These are phyloP conservation scores for Talaromyces trachyspermus DNA, from an alignment of 495 filamentous ascomycete genomes.

Conservation along the genomic window DNA sequence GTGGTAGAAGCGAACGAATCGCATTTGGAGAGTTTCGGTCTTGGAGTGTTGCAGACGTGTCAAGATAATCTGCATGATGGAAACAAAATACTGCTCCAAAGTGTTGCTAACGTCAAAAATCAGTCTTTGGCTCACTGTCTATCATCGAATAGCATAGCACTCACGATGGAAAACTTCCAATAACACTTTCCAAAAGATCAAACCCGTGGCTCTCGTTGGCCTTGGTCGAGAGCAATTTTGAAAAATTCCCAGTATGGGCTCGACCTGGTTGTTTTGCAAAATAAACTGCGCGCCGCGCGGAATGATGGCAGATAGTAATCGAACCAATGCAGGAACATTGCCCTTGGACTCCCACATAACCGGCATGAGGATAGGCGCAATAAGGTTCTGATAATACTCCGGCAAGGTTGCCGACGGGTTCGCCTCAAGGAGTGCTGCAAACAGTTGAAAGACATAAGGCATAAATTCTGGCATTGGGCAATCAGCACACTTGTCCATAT, in stretches of 20 bases:
- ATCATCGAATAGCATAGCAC: conserved; percentile 20
- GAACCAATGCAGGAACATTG: conserved; percentile 84
- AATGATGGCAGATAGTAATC: conserved; percentile 77
- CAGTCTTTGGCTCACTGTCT: conserved; percentile 14
- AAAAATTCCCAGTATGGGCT: conserved; percentile 82
- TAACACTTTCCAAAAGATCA: conserved; percentile 76
- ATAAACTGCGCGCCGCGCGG: conserved; percentile 66
- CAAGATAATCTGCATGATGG: conserved; percentile 75
- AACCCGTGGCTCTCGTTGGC: conserved; percentile 74
- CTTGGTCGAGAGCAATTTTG: conserved; percentile 74
- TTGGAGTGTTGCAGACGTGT: conserved; percentile 68
- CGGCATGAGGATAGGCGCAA: conserved; percentile 67
- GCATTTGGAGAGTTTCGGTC: conserved; percentile 71
- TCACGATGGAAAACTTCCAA: conserved; percentile 63
- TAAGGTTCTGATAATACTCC: conserved; percentile 65
- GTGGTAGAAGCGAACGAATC: conserved; percentile 88
- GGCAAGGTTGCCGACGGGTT: conserved; percentile 67
- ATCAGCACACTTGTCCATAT: not conserved
- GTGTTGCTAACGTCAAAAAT: conserved; percentile 40
- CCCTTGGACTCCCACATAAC: conserved; percentile 81
- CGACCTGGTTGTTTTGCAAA: conserved; percentile 65
- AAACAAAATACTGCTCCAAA: conserved; percentile 68
- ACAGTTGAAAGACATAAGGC: conserved; percentile 94
- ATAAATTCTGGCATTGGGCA: conserved; percentile 71
- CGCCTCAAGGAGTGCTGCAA: conserved; percentile 78